Evolutionary conservation across 1,284 basidiomycete genomes (phyloP).

Genomic region (Megacollybia platyphylla): DNA sequence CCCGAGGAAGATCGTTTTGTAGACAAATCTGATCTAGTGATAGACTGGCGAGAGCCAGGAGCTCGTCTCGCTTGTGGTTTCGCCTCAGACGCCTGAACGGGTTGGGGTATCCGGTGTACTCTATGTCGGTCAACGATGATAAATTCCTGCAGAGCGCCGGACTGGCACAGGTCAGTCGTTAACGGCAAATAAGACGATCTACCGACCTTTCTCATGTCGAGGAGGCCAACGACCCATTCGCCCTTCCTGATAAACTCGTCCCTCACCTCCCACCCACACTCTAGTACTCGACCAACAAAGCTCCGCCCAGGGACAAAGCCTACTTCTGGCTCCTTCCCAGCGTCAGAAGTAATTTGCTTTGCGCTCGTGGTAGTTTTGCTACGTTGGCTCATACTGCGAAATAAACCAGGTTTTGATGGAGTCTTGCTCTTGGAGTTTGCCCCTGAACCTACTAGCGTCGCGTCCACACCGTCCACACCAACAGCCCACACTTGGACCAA

Average conservation of each 20-base stretch:
- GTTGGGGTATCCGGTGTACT: constrained; percentile 59
- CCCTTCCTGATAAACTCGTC: constrained; percentile 53
- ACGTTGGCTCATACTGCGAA: constrained; percentile 8
- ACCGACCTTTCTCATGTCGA: constrained; percentile 67
- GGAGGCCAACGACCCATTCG: constrained; percentile 73
- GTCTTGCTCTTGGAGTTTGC: constrained; percentile 1
- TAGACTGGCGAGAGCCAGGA: not conserved
- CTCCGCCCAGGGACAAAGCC: constrained; percentile 75
- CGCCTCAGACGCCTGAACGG: constrained; percentile 12
- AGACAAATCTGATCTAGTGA: not conserved
- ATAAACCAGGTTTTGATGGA: constrained; percentile 5
- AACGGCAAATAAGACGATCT: constrained; percentile 6
- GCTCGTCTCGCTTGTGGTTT: constrained; percentile 8
- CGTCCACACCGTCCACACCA: constrained; percentile 65
- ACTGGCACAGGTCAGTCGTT: constrained; percentile 26
- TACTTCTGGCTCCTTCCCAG: constrained; percentile 21
- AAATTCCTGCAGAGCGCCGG: constrained; percentile 76
- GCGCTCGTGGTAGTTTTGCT: constrained; percentile 6
- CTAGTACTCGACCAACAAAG: constrained; percentile 70
- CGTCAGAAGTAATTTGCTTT: not conserved
- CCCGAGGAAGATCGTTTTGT: not conserved
- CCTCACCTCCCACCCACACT: constrained; percentile 70
- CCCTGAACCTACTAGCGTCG: constrained; percentile 36
- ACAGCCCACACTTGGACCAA: constrained; percentile 82
- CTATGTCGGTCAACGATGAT: constrained; percentile 69